A percentile compares a stretch with the other conserved stretches of the same genome.
phyloP scores from a whole-genome alignment of 179 eudicot genomes.

The Carnegiea gigantea region DNA sequence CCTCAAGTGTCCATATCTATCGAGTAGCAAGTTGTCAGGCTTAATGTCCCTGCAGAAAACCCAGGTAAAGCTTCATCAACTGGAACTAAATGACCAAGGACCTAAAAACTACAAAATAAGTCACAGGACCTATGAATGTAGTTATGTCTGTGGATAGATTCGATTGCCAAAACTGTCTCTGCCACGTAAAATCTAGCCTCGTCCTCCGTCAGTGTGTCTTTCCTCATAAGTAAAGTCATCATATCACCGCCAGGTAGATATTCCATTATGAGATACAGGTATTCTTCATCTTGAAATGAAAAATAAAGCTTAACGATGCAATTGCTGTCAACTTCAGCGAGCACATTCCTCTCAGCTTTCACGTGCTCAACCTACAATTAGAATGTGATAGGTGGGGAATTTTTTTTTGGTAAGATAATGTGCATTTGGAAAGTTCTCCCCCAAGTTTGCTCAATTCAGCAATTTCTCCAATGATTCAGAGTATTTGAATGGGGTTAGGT shows the following conservation, averaged over 20 bases:
- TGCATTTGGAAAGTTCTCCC: not conserved
- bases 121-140: conserved; percentile 77
- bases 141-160: conserved; percentile 88
- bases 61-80: not conserved
- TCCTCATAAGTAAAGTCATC: conserved; percentile 99
- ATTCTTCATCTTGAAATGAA: conserved; percentile 94
- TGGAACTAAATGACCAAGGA: conserved; percentile 6
- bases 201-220: conserved; percentile 83
- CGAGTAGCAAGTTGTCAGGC: conserved; percentile 95
- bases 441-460: not conserved
- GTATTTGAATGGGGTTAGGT: not conserved
- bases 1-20: conserved; percentile 82
- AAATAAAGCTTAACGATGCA: conserved; percentile 91
- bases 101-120: conserved; percentile 12
- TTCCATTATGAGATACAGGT: conserved; percentile 88
- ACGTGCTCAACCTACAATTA: conserved; percentile 84
- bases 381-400: not conserved
- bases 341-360: conserved; percentile 93
- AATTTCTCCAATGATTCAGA: not conserved
- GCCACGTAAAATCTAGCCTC: conserved; percentile 88
- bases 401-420: not conserved
- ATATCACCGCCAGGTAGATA: conserved; percentile 98
- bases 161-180: conserved; percentile 91
- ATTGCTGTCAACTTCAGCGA: conserved; percentile 95
- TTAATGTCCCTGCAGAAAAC: conserved; percentile 73